Conservation (phyloP, 768 basidiomycete species). For the Pleurotus sapidus region DNA sequence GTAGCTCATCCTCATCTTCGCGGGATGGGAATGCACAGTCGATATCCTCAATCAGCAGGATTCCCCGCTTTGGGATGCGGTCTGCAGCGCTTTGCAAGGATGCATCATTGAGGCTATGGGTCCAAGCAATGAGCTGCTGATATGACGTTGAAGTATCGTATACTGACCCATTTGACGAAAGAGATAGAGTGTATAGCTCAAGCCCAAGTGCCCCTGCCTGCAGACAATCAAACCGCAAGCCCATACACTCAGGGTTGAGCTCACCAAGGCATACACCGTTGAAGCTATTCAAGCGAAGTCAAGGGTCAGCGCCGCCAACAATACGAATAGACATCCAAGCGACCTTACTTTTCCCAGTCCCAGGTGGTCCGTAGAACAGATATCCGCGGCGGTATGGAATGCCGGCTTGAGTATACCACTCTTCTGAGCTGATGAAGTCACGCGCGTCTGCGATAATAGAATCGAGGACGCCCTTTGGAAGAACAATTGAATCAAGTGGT, state of each 20-base stretch:
- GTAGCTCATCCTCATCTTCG: conserved; percentile 33
- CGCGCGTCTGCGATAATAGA: conserved; percentile 46
- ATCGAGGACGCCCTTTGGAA: conserved; percentile 44
- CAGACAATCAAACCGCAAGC: background rate
- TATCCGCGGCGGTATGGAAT: conserved; percentile 60
- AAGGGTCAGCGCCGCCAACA: too few species aligned
- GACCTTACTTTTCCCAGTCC: conserved; percentile 55
- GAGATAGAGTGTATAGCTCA: conserved; percentile 73
- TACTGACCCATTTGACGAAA: conserved; percentile 45
- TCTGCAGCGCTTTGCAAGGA: conserved; percentile 44
- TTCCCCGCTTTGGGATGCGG: conserved; percentile 47
- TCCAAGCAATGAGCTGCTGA: background rate
- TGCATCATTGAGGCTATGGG: conserved; percentile 46
- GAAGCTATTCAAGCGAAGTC: conserved; percentile 28
- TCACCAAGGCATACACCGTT: conserved; percentile 51
- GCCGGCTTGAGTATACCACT: conserved; percentile 57
- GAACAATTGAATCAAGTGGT: conserved; percentile 49
- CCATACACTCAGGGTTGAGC: background rate
- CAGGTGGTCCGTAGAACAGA: conserved; percentile 57
- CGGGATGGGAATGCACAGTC: conserved; percentile 56
- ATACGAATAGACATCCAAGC: background rate
- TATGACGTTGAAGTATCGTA: background rate
- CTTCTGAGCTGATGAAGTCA: conserved; percentile 50
- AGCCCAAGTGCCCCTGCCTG: conserved; percentile 66
- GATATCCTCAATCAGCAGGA: conserved; percentile 59